These are phyloP conservation scores for Phytopythium boreale DNA, from an alignment of 352 stramenopile genomes.

Conservation along the genomic window DNA sequence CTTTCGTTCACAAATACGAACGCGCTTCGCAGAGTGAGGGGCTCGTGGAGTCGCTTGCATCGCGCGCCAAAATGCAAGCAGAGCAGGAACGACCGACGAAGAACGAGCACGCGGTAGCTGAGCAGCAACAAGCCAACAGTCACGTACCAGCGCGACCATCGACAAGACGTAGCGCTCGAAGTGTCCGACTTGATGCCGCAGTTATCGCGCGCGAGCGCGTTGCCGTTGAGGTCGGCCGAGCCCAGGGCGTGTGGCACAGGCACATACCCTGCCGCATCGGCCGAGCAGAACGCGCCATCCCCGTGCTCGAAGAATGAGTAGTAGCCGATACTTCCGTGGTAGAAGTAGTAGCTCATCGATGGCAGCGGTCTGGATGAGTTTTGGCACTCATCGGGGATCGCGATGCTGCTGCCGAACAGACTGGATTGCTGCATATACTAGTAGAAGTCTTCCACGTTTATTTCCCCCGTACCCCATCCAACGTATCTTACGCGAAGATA, in stretches of 20 bases:
- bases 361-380: background rate
- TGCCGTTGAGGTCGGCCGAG: conserved; percentile 23
- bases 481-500: too few species aligned
- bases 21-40: conserved; percentile 18
- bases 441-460: too few species aligned
- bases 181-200: background rate
- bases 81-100: conserved; percentile 24
- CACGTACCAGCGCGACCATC: conserved; percentile 26
- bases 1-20: conserved; percentile 31
- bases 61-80: conserved; percentile 21
- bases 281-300: background rate
- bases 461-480: too few species aligned
- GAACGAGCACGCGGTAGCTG: conserved; percentile 19
- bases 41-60: conserved; percentile 21
- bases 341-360: conserved; percentile 6
- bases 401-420: background rate
- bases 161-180: conserved; percentile 6
- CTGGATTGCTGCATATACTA: background rate
- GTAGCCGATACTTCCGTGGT: conserved; percentile 7
- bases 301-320: conserved; percentile 4
- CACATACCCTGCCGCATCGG: conserved; percentile 25
- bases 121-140: conserved; percentile 19
- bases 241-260: conserved; percentile 15
- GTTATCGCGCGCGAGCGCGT: conserved; percentile 12
- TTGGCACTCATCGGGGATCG: background rate